Evolutionary conservation across 495 filamentous ascomycete species (phyloP), one percentile per base, ranked within the genome.

Genomic region (Lasiosphaeria miniovina): DNA sequence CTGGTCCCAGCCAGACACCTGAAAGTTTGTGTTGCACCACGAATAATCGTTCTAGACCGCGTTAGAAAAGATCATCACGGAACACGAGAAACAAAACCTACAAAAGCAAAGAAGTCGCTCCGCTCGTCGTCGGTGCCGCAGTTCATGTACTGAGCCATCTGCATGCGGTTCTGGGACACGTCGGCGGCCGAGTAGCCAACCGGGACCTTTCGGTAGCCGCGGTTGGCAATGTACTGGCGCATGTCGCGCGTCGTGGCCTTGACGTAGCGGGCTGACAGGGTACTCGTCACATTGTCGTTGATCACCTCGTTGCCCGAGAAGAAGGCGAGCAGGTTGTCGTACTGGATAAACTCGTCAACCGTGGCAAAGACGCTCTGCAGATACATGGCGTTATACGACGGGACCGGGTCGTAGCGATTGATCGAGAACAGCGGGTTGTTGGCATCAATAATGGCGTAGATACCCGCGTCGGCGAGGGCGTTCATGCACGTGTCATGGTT

Each of bases 241-340:
- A 96, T 90, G 71, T 98, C 93, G 72, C 93, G 86, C 41, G 90
- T 96, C 43, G 90, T 87, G 33, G 93, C 93, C 81, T 98, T 97
- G 75, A 98, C 89, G 67, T 91, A 93, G 14, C 90, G 89, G 9
- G 93, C 93, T 49, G 85, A 78, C 55, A 76, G 71, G 52, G 90
- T 91, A 3, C 89, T 93, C 5, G 80, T 79, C 45, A 71, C 64
- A 60, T 86, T 82, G 61, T 89, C 85, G 78, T 98, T 95, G 81
- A 96, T 91, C 62, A 96, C 92, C 76, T 98, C 93, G 72, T 98
- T 97, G 43, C 90, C 93, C 15, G 93, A 95, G 81, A 96, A 96
- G 86, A 97, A 97, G 52, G 90, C 88, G 50, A 96, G 79, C 11
- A 89, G 93, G 79, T 98, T 98, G 77, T 80, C 75, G 76, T 96